Evolutionary conservation across 805 yeast genomes (phyloP).

Genomic region (Metschnikowia continentalis): DNA sequence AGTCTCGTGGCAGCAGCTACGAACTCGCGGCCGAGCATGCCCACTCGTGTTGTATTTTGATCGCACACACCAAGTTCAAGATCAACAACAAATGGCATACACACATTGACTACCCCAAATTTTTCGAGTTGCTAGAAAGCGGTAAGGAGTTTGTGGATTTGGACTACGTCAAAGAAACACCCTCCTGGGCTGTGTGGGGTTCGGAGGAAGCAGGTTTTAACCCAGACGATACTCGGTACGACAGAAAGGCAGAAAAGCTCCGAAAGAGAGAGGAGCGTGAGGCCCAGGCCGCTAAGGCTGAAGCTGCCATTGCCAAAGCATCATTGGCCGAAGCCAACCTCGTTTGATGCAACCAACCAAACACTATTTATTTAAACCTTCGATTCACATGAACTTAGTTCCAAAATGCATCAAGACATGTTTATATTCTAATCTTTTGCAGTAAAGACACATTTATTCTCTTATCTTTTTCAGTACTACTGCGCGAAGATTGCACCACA

Average conservation of each 20-base stretch:
- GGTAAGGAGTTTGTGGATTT: slow-evolving; percentile 69
- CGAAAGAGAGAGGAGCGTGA: slow-evolving; percentile 44
- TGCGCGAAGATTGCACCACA: not conserved
- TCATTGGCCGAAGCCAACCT: slow-evolving; percentile 4
- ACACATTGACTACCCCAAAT: slow-evolving; percentile 77
- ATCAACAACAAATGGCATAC: slow-evolving; percentile 78
- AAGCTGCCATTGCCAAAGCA: slow-evolving; percentile 4
- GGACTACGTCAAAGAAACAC: slow-evolving; percentile 80
- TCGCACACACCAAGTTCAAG: slow-evolving; percentile 71
- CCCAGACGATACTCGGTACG: slow-evolving; percentile 73
- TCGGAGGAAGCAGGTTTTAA: slow-evolving; percentile 82
- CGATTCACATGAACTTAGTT: not conserved
- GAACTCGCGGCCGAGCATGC: slow-evolving; percentile 94
- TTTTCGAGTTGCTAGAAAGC: slow-evolving; percentile 62
- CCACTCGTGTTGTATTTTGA: slow-evolving; percentile 85
- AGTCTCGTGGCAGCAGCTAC: slow-evolving; percentile 63
- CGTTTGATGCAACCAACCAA: not conserved
- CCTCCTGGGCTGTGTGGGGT: slow-evolving; percentile 90
- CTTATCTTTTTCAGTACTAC: not conserved
- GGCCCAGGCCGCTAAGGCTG: slow-evolving; percentile 11
- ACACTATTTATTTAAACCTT: not conserved
- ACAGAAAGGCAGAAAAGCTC: slow-evolving; percentile 57
- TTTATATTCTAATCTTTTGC: not conserved
- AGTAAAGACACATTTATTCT: too few relatives aligned
- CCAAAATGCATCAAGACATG: not conserved